Percentiles rank a stretch among this genome's conserved stretches.
Conservation (phyloP, 768 basidiomycete species). For the Boletus bicolor region DNA sequence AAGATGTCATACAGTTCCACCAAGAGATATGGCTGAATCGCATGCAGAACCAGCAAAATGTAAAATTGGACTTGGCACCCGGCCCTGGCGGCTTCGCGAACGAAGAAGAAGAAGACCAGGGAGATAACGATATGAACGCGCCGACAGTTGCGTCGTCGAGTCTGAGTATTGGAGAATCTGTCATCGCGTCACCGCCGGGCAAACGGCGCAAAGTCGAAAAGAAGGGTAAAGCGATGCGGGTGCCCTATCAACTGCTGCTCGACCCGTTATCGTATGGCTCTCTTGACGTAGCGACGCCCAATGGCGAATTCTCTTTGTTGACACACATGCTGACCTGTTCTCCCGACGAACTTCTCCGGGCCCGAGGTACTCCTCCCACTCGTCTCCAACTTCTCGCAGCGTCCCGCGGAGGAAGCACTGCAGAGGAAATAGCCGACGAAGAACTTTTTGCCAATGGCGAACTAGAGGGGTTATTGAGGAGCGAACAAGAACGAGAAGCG, state of each 20-base stretch:
- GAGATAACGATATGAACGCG: constrained; percentile 15
- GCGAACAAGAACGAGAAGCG: constrained; percentile 46
- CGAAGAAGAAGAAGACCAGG: constrained; percentile 33
- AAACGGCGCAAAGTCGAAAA: constrained; percentile 32
- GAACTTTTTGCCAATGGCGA: constrained; percentile 72
- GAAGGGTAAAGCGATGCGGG: constrained; percentile 33
- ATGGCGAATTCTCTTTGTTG: constrained; percentile 35
- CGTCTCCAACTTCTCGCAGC: constrained; percentile 63
- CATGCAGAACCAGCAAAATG: constrained; percentile 34
- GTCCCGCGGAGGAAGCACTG: constrained; percentile 54
- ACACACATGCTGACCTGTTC: constrained; percentile 54
- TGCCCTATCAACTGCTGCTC: constrained; percentile 55
- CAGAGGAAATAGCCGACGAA: constrained; percentile 55
- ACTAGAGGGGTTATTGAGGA: constrained; percentile 57
- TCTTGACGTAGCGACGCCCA: constrained; percentile 8
- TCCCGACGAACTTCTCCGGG: constrained; percentile 27
- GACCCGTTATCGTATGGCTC: constrained; percentile 47
- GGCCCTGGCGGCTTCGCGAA: constrained; percentile 30
- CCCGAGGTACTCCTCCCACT: constrained; percentile 41
- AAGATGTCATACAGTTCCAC: constrained; percentile 67
- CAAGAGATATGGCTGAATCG: constrained; percentile 55
- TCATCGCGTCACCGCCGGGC: constrained; percentile 8
- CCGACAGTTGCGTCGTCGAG: constrained; percentile 12
- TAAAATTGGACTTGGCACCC: constrained; percentile 38
- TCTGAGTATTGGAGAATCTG: neutral